Conservation (phyloP, 2,329 filamentous ascomycete species). For the Penicillium sp. region DNA sequence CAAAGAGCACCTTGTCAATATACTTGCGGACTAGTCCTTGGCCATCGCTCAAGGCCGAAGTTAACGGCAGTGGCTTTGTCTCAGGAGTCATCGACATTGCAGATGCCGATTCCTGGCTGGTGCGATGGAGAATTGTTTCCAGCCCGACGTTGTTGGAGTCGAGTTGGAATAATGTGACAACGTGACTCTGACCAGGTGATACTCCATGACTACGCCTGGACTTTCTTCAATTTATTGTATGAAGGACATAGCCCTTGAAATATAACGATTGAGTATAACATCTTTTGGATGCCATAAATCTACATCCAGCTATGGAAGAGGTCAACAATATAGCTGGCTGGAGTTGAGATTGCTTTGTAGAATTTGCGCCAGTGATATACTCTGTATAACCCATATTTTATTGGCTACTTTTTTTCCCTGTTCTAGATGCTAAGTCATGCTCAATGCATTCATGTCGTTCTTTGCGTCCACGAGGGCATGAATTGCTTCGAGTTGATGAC, state of each 20-base stretch:
- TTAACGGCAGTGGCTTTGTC: not conserved
- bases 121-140: not conserved
- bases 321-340: not conserved
- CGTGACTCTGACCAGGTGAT: not conserved
- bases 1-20: constrained; percentile 34
- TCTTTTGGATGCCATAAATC: not conserved
- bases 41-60: constrained; percentile 10
- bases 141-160: not conserved
- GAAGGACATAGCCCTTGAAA: not conserved
- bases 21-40: constrained; percentile 32
- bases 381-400: not conserved
- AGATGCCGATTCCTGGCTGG: not conserved
- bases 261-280: not conserved
- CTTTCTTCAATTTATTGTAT: not conserved
- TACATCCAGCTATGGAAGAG: not conserved
- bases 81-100: constrained; percentile 6
- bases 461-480: not conserved
- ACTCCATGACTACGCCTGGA: not conserved
- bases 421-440: not conserved
- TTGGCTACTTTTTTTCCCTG: too few relatives aligned
- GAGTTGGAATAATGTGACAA: not conserved
- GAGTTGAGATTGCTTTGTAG: not conserved
- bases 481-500: not conserved
- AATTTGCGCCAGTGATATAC: not conserved
- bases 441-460: not conserved